Evolutionary conservation across 2,329 filamentous ascomycete species (phyloP), one percentile per base, ranked within the genome.

Genomic region (Pseudogymnoascus sp.): DNA sequence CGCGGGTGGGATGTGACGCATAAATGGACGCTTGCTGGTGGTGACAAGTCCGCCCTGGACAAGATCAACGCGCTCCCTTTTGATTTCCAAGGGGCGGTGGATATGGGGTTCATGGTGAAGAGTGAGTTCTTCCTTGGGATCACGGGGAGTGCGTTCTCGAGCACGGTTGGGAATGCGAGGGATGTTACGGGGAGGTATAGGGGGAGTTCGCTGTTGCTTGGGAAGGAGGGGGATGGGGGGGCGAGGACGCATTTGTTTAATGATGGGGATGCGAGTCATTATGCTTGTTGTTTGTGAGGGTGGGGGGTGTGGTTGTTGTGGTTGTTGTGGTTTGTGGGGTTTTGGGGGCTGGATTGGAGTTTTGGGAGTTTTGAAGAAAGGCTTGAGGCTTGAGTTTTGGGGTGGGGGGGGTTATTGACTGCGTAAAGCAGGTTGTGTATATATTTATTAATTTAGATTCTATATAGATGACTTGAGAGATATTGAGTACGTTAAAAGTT

Each of bases 1-100:
- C 69, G 73, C 36, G 74, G 75, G 5, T 76, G 75, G 75, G 68
- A 71, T 2, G 74, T 75, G 2, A 75, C 71, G 5, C 71, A 76
- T 65, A 76, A 76, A 63, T 76, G 73, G 69, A 65, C 63, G 4
- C 64, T 76, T 2, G 71, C 70, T 1, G 43, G 61, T 10, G 60
- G 65, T 7, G 69, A 72, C 60, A 31, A 62, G 6, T 60, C 67
- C 0, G 70, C 70, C 0, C 36, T 70, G 4, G 61, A 64, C 1
- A 66, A 64, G 23, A 73, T 76, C 45, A 65, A 72, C 62, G 68
- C 62, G 23, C 62, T 75, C 14, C 64, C 73, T 6, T 76, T 75
- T 66, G 74, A 75, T 67, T 75, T 75, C 63, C 72, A 75, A 66
- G 74, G 73, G 16, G 73, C 71, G 60, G 67, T 76, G 43, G 74